These are phyloP conservation scores for Chytridiales sp. DNA, from an alignment of 371 early-diverging fungal genomes.

Conservation along the genomic window DNA sequence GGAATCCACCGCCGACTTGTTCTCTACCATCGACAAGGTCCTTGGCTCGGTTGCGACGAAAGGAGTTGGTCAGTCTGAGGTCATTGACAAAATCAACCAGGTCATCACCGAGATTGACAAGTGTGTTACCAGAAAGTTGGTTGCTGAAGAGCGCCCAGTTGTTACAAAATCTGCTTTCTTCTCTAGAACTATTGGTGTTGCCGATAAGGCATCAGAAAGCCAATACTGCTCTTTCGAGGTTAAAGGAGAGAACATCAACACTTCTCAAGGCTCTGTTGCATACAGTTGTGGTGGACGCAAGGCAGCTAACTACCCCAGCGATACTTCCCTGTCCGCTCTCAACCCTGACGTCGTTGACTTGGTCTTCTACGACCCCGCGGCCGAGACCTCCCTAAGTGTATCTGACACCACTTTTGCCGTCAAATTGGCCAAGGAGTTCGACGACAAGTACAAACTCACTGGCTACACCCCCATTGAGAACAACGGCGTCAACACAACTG, in stretches of 20 bases:
- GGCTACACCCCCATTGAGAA: no score
- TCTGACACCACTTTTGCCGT: not conserved
- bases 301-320: slow-evolving; percentile 7
- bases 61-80: not conserved
- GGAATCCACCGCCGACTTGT: not conserved
- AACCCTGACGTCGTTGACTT: not conserved
- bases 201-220: not conserved
- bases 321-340: not conserved
- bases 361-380: not conserved
- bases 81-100: slow-evolving; percentile 2
- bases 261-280: slow-evolving; percentile 1
- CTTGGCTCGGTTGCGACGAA: slow-evolving; percentile 3
- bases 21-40: slow-evolving; percentile 15
- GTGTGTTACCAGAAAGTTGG: slow-evolving; percentile 22
- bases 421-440: not conserved
- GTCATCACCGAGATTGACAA: slow-evolving; percentile 1
- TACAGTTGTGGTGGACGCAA: slow-evolving; percentile 19
- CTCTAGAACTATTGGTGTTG: slow-evolving; percentile 12
- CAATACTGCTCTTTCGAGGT: slow-evolving; percentile 19
- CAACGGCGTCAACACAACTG: no score
- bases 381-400: not conserved
- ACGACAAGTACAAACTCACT: slow-evolving; percentile 1
- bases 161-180: slow-evolving; percentile 13
- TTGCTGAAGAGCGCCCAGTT: slow-evolving; percentile 18
- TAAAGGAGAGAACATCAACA: slow-evolving; percentile 1